Base-by-base conservation (phyloP, 1,284 basidiomycete species). In the Ustilago sp. region DNA sequence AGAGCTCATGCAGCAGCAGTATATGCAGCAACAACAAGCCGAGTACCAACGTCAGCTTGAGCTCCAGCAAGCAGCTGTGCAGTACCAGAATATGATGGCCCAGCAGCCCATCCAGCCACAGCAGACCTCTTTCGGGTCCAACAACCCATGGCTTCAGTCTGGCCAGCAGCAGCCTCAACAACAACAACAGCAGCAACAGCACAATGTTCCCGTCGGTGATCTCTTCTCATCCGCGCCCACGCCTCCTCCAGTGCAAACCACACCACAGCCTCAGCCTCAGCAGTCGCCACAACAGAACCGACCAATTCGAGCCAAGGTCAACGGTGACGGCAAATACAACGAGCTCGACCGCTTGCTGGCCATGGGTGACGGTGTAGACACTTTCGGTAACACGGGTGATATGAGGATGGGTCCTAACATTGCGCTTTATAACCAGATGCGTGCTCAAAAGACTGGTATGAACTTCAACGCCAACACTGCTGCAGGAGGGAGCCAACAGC, bases 61-160 rank as follows among this genome's bases (percentile, higher is more conserved):
- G 50, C 69, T 84, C 32, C 86, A 87, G 67, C 83, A 86, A 59
- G 86, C 86, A 17, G 81, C 83, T n/a, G 82, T 83, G 63, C 86
- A 87, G 64, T 85, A 86, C 54, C 85, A 86, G 63, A 79, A 85
- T 59, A 82, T 87, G 68, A 87, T 87, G 84, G 86, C 86, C 52
- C 87, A 87, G 72, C 79, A 79, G 68, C 82, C 77, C 17, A 53
- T 86, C 3, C 82, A 88, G 66, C 87, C 90, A 7, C 90, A 91
- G 75, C 88, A 87, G 23, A 91, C 90, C 2, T 88, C 88, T 5
- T 90, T 90, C 77, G 94, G 94, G 15, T 93, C 94, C 50, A 98
- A 98, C 89, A 98, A 98, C 86, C 95, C 95, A 0, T 98, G 80
- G 80, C 73, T 82, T 36, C 72, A 68, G 43, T 63, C 58, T 6